Percentiles rank a stretch among this genome's conserved stretches.
Conservation (phyloP, 257 asterid genomes). For the Nicotiana tabacum region DNA sequence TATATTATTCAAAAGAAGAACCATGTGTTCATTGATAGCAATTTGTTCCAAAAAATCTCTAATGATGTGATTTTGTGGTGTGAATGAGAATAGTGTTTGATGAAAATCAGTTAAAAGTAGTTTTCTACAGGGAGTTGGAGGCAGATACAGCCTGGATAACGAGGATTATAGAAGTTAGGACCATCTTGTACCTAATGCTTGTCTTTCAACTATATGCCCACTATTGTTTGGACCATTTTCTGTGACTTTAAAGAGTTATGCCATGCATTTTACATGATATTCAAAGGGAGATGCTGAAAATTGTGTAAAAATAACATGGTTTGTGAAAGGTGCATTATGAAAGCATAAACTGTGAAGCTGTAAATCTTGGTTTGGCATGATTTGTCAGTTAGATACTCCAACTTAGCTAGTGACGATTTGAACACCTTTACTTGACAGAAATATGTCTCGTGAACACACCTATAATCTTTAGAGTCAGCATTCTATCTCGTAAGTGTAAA, state of each 20-base stretch:
- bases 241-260: constrained; percentile 2
- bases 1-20: background rate
- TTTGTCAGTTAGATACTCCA: too few species aligned
- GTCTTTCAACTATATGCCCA: constrained; percentile 4
- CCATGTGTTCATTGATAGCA: background rate
- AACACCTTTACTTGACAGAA: too few species aligned
- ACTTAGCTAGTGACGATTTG: too few species aligned
- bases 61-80: background rate
- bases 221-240: background rate
- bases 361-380: too few species aligned
- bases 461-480: too few species aligned
- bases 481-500: too few species aligned
- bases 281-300: background rate
- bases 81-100: constrained; percentile 1
- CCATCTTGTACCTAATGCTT: background rate
- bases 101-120: background rate
- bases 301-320: background rate
- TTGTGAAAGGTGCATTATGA: too few species aligned
- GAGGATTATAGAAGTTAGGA: background rate
- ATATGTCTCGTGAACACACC: too few species aligned
- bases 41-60: background rate
- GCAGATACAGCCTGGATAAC: constrained; percentile 5
- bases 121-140: background rate
- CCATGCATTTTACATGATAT: background rate
- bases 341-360: too few species aligned